Base-by-base conservation (phyloP, 2,329 filamentous ascomycete species). In the Aspergillus aculeatus region DNA sequence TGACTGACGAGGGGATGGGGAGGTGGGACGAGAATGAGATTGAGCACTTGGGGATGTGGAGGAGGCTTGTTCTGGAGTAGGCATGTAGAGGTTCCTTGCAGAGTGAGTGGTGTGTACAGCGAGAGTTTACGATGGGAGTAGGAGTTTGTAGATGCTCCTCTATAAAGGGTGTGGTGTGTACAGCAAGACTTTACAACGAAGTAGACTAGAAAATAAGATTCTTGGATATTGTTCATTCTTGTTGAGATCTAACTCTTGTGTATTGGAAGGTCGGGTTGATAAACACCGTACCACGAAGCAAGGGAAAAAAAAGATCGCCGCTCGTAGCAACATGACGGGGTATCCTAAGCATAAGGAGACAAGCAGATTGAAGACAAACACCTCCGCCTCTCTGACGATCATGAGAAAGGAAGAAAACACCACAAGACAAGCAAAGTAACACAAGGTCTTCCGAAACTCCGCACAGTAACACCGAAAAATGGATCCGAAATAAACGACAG, bases 21-120 rank as follows among this genome's bases (percentile, higher is more conserved):
- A 82, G 74, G 32, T 97, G 92, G 92, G 81, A 82, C 62, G 92
- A 97, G 74, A 92, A 95, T 70, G 91, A 89, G 4, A 94, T 96
- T 57, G 81, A 84, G 64, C 92, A 96, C 79, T 83, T 96, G 19
- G 92, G 90, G 61, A 96, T 97, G 92, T 96, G 85, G 83, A 83
- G 77, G 73, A 65, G 74, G 56, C 56, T 79, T n/a, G 57, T 63
- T 12, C 47, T 73, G 31, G n/a, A 44, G 4, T 44, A 44, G 38
- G 41, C 21, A 26, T 10, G 26, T 1, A 29, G 26, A 3, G 2
- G 0, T 29, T 29, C 2, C 9, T 0, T 29, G 3, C 3, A 10
- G 7, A 10, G 7, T 7, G 26, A 2, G 26, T 10, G 26, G 26
- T 3, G 26, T 29, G 26, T 47, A 41, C 24, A 47, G 19, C n/a